Base-by-base conservation (phyloP, 1,284 basidiomycete genomes). In the Caloboletus firmus region DNA sequence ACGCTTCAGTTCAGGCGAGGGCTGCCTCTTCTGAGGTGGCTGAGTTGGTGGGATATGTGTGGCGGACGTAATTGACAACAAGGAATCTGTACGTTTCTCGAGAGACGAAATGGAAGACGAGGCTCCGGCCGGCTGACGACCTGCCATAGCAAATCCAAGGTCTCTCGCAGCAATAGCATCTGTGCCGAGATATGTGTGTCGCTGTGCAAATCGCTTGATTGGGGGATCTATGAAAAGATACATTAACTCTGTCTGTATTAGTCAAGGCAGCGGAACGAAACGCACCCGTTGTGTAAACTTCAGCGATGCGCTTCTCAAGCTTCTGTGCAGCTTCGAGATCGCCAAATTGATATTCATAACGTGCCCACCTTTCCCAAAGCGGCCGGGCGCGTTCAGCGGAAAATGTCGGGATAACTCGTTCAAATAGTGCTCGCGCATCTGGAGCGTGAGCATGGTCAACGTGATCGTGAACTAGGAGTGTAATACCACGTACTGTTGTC, bases 381-480 rank as follows among this genome's bases (percentile, higher is more conserved):
- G 89, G 85, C 42, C 91, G 80, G 12, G 94, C 93, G 39, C 84
- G 82, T 37, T 93, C 90, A 5, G 93, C 78, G 1, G 89, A 70
- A 68, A 98, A 94, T 12, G 82, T 87, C 7, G 81, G 78, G 35
- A 95, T 88, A 12, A 91, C 86, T 41, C 92, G 84, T 71, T 99
- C 96, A 67, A 99, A 98, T 26, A 99, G 76, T 0, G 96, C 95
- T 42, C 96, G 87, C 1, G 95, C 96, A 74, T 99, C 95, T 96
- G 59, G 9, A 56, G 30, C 34, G 26, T 18, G 47, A 35, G 10
- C 49, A 18, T 47, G 42, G 50, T 42, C 41, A 51, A 39, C 8
- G 34, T 47, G 45, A 48, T 46, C 6, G 28, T 6, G 24, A 30
- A n/a, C 20, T 26, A 39, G 43, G 18, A 50, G 40, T 50, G 31